phyloP scores from a whole-genome alignment of 345 rosid genomes.

The Barbarea vulgaris region DNA sequence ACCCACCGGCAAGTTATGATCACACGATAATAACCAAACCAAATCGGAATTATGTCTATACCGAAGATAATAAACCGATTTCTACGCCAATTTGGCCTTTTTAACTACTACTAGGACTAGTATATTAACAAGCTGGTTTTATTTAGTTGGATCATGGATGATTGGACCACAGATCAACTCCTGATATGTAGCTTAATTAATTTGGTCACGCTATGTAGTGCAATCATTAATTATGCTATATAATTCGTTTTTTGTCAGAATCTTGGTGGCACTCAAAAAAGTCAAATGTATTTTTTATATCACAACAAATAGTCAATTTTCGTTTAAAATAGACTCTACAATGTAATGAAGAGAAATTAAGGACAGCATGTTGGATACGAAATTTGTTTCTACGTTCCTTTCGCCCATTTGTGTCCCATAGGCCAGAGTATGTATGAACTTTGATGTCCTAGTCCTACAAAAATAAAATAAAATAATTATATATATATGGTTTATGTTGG shows the following conservation, averaged over 20 bases:
- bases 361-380: neutral
- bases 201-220: slow-evolving; percentile 26
- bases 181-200: slow-evolving; percentile 29
- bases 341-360: slow-evolving; percentile 5
- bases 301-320: slow-evolving; percentile 15
- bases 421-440: too few relatives aligned
- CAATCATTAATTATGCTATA: slow-evolving; percentile 30
- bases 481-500: neutral
- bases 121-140: neutral
- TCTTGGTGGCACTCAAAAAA: slow-evolving; percentile 27
- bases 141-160: slow-evolving; percentile 4
- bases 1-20: slow-evolving; percentile 31
- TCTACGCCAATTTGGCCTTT: neutral
- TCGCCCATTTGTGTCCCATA: neutral
- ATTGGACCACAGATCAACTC: slow-evolving; percentile 31
- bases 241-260: slow-evolving; percentile 35
- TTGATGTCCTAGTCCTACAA: neutral
- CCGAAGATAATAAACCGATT: slow-evolving; percentile 1
- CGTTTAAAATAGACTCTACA: neutral
- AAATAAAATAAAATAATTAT: neutral
- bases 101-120: too few relatives aligned
- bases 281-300: slow-evolving; percentile 22
- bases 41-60: neutral
- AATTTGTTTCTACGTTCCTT: neutral
- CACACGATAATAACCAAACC: slow-evolving; percentile 17